Conservation (phyloP, 352 stramenopile species). For the Phytophthora podocarpi region DNA sequence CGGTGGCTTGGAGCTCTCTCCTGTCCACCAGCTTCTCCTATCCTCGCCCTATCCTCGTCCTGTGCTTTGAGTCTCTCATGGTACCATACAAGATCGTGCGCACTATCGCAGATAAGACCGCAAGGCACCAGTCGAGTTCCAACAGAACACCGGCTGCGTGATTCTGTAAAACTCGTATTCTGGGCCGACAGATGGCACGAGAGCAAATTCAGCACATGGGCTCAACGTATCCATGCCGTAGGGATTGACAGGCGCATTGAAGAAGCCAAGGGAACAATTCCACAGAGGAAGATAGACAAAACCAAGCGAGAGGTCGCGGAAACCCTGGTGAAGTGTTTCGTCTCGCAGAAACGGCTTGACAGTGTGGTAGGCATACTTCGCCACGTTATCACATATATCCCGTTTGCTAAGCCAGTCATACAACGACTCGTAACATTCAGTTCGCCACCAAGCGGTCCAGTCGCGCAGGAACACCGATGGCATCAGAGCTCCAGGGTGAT, state of each 20-base stretch:
- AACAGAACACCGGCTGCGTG: no score
- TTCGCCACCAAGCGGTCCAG: not conserved
- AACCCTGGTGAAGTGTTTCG: not conserved
- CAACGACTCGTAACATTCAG: not conserved
- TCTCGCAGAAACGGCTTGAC: not conserved
- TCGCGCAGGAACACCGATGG: not conserved
- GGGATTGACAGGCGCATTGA: constrained; percentile 6
- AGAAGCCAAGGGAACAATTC: not conserved
- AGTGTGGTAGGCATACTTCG: no score
- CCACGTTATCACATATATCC: not conserved
- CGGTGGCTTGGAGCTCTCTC: no score
- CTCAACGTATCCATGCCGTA: not conserved
- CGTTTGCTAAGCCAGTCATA: not conserved
- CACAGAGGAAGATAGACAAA: constrained; percentile 8
- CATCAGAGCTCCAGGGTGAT: no score
- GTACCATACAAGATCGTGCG: no score
- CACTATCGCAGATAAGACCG: no score
- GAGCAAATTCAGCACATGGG: constrained; percentile 3
- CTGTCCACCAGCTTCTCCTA: no score
- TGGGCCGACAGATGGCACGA: constrained; percentile 12
- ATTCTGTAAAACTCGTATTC: no score
- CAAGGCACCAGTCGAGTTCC: no score
- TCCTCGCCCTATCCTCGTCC: no score
- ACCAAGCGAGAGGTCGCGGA: not conserved
- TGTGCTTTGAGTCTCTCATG: no score